These are phyloP conservation scores for Conoideocrella luteorostrata DNA, from an alignment of 2,329 filamentous ascomycete genomes.

Conservation along the genomic window DNA sequence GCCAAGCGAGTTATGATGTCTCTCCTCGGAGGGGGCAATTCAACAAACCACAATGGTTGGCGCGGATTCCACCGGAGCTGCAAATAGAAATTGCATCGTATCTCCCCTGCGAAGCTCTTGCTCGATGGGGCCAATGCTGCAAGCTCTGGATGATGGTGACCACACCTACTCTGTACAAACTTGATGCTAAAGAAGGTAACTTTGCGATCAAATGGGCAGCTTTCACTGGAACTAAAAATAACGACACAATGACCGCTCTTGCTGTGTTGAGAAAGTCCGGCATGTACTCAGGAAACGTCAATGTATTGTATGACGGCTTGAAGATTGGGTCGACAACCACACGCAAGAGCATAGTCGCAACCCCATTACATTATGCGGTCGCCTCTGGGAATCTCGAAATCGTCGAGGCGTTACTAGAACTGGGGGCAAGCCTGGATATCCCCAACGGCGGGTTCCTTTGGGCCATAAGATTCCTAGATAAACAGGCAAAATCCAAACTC, in stretches of 20 bases:
- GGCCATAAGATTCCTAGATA: background rate
- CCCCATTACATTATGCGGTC: conserved; percentile 5
- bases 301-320: background rate
- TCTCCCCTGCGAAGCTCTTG: background rate
- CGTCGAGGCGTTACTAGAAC: background rate
- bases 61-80: conserved; percentile 6
- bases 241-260: too few species aligned
- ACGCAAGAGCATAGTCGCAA: too few species aligned
- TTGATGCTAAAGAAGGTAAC: background rate
- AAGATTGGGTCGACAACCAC: too few species aligned
- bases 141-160: background rate
- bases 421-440: conserved; percentile 1
- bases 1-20: too few species aligned
- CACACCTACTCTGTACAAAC: background rate
- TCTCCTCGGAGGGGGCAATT: too few species aligned
- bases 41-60: too few species aligned
- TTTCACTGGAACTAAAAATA: too few species aligned
- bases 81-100: background rate
- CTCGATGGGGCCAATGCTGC: background rate
- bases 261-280: background rate
- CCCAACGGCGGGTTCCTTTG: background rate
- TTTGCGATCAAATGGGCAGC: conserved; percentile 7
- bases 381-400: background rate
- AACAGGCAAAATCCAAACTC: too few species aligned
- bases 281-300: conserved; percentile 1